Percentiles rank a stretch among this genome's conserved stretches.
Evolutionary conservation across 495 filamentous ascomycete species (phyloP).

Genomic region (Letharia columbiana): DNA sequence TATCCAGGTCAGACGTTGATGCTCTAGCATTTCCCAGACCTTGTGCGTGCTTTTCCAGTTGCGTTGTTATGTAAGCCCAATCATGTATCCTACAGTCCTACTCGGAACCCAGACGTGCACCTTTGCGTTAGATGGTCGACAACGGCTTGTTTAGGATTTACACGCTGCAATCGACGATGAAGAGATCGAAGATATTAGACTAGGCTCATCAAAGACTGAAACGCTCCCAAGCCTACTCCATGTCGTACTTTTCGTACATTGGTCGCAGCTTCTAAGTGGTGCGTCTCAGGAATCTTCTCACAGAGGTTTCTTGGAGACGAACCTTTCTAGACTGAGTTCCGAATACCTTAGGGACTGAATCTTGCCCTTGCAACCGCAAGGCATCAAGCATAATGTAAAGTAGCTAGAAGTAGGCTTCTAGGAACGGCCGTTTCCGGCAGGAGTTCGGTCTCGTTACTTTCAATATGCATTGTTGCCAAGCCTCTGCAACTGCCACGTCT

Average conservation of each 20-base stretch:
- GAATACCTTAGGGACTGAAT: no score
- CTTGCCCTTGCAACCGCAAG: not conserved
- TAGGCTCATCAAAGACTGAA: not conserved
- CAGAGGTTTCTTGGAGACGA: not conserved
- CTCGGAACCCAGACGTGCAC: not conserved
- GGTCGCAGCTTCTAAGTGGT: not conserved
- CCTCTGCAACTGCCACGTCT: not conserved
- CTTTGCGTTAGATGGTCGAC: slow-evolving; percentile 4
- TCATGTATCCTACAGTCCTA: slow-evolving; percentile 24
- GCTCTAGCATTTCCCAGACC: not conserved
- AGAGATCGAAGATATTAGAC: slow-evolving; percentile 10
- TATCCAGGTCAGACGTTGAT: not conserved
- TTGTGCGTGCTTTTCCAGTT: slow-evolving; percentile 4
- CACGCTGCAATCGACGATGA: slow-evolving; percentile 3
- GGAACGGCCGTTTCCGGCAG: not conserved
- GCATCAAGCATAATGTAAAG: not conserved
- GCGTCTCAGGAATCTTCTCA: not conserved
- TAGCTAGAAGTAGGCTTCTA: not conserved
- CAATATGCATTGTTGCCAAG: not conserved
- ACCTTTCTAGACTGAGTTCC: not conserved
- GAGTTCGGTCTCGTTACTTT: not conserved
- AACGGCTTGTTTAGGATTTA: not conserved
- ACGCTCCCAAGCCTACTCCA: not conserved
- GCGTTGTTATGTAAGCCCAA: slow-evolving; percentile 22
- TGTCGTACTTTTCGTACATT: not conserved